Evolutionary conservation across 1,284 basidiomycete genomes (phyloP), one percentile per base, ranked within the genome.

Genomic region (Pseudozyma thailandica): DNA sequence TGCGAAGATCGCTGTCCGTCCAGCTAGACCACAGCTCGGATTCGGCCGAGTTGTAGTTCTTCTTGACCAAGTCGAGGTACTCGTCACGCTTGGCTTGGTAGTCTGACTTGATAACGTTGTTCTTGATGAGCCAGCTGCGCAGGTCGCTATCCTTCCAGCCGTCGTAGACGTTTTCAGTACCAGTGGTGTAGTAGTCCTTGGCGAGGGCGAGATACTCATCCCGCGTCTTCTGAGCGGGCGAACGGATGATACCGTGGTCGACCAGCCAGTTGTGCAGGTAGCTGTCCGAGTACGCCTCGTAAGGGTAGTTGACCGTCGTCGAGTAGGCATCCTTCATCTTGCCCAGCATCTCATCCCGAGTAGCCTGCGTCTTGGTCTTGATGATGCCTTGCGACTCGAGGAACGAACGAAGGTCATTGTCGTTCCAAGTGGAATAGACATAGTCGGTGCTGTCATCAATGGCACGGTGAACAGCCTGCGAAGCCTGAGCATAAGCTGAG

Each of bases 241-340:
- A 62, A 42, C 66, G 58, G 51, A 81, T 60, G 57, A 77, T 56
- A 43, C 73, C 79, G 52, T 80, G 77, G 51, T 79, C 63, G 35
- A 81, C 75, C 39, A 81, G 72, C 80, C 80, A 82, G 62, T 78
- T 70, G 71, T 75, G 79, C 35, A 81, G 69, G 74, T 80, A 82
- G 56, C 71, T 71, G 64, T 79, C 65, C n/a, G 63, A 71, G 50
- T 65, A 78, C 18, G 69, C 57, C 43, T 81, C 79, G 66, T 80
- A 82, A 18, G 78, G 79, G 3, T 68, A 74, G 30, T 78, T 75
- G 43, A 75, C 71, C 12, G 76, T 74, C 38, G 73, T 43, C 43
- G 59, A 56, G 70, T 78, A 82, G 10, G 78, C 71, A 33, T 63
- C 63, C 25, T 65, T 62, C 50, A 80, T 71, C 43, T 57, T 61